A percentile compares a stretch with the other conserved stretches of the same genome.
Evolutionary conservation across 140 eudicot genomes (phyloP).

Genomic region (Bidens hawaiensis): DNA sequence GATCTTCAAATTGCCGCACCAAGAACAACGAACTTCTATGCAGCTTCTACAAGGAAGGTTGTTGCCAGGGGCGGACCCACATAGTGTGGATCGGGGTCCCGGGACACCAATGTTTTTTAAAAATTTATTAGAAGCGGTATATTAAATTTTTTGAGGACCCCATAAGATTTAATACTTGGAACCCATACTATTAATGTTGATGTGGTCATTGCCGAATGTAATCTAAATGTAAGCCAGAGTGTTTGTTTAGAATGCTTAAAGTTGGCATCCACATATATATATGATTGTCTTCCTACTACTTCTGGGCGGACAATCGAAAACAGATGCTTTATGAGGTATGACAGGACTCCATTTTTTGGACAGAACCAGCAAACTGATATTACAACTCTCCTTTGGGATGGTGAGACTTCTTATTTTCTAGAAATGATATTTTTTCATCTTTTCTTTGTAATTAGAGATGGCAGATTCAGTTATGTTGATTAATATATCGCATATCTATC

Average conservation of each 20-base stretch:
- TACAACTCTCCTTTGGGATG: conserved; percentile 30
- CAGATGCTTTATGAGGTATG: conserved; percentile 36
- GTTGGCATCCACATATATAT: conserved; percentile 22
- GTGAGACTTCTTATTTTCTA: conserved; percentile 14
- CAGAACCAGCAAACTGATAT: conserved; percentile 28
- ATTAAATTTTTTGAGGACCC: too few relatives aligned
- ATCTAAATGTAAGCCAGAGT: conserved; percentile 29
- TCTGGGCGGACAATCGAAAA: conserved; percentile 37
- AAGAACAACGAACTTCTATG: conserved; percentile 32
- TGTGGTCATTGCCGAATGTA: conserved; percentile 51
- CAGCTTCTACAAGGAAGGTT: conserved; percentile 32
- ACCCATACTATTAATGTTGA: too few relatives aligned
- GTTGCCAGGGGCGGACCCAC: too few relatives aligned
- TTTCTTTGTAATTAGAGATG: neutral
- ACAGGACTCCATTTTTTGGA: conserved; percentile 24
- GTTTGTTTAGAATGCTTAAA: conserved; percentile 45
- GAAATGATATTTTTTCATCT: neutral
- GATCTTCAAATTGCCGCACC: conserved; percentile 50
- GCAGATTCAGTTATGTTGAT: too few relatives aligned
- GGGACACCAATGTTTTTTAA: too few relatives aligned
- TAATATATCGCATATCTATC: neutral
- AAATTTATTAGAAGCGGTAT: too few relatives aligned
- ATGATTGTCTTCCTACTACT: conserved; percentile 31
- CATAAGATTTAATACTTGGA: too few relatives aligned
- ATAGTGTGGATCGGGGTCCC: too few relatives aligned